These are phyloP conservation scores for Magnolia officinalis DNA, from an alignment of 164 flowering plant genomes.

Conservation along the genomic window DNA sequence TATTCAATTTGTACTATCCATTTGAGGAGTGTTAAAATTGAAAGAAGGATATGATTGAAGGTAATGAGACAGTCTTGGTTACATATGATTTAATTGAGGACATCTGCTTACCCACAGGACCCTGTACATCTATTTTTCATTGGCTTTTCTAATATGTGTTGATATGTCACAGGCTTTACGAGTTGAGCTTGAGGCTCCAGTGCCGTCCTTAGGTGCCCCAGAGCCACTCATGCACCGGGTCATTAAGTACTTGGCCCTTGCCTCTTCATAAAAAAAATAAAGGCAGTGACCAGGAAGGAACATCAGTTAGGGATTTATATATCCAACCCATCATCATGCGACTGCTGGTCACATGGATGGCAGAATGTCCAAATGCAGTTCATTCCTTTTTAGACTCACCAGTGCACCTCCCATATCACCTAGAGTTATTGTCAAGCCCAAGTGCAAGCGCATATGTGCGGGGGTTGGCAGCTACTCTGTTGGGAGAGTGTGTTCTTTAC, in stretches of 20 bases:
- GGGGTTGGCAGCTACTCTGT: slow-evolving; percentile 78
- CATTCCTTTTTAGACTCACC: slow-evolving; percentile 77
- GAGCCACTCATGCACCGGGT: slow-evolving; percentile 86
- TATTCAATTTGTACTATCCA: too few species aligned
- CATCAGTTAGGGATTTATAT: slow-evolving; percentile 27
- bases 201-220: slow-evolving; percentile 52
- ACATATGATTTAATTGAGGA: background rate
- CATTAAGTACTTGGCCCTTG: slow-evolving; percentile 75
- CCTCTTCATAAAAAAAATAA: slow-evolving; percentile 64
- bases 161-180: slow-evolving; percentile 54
- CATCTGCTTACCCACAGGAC: background rate
- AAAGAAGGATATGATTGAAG: too few species aligned
- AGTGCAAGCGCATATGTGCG: slow-evolving; percentile 47
- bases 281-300: slow-evolving; percentile 35
- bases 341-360: slow-evolving; percentile 77
- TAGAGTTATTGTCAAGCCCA: slow-evolving; percentile 70
- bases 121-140: background rate
- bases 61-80: too few species aligned
- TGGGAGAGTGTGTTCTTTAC: slow-evolving; percentile 85
- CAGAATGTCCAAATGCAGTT: slow-evolving; percentile 79
- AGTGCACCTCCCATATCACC: slow-evolving; percentile 76
- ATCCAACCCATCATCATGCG: slow-evolving; percentile 77
- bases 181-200: slow-evolving; percentile 66
- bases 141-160: background rate
- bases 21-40: too few species aligned